phyloP scores from a whole-genome alignment of 345 rosid genomes.

The Iberis pinnata region DNA sequence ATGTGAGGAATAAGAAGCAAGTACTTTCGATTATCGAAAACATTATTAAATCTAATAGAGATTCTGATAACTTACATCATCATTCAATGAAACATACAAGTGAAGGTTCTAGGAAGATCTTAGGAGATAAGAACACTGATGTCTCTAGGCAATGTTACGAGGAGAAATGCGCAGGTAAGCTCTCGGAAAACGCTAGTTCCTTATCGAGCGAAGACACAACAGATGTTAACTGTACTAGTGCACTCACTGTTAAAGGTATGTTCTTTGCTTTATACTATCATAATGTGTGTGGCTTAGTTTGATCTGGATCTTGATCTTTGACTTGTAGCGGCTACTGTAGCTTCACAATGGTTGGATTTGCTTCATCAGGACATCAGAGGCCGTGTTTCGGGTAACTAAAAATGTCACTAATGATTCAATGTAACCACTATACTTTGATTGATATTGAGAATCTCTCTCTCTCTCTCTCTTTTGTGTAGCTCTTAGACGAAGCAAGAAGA shows the following conservation, averaged over 20 bases:
- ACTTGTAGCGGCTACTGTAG: slow-evolving; percentile 74
- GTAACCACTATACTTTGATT: background rate
- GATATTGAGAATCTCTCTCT: slow-evolving; percentile 14
- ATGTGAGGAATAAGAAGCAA: slow-evolving; percentile 86
- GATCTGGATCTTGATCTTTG: slow-evolving; percentile 19
- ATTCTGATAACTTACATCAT: slow-evolving; percentile 17
- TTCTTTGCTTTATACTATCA: background rate
- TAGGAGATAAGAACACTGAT: slow-evolving; percentile 18
- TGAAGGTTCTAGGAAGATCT: slow-evolving; percentile 16
- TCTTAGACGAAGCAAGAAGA: slow-evolving; percentile 79
- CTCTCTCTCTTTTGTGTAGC: slow-evolving; percentile 37
- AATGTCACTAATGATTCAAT: background rate
- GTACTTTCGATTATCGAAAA: slow-evolving; percentile 90
- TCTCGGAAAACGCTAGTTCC: slow-evolving; percentile 21
- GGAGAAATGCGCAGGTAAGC: slow-evolving; percentile 12
- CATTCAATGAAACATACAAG: background rate
- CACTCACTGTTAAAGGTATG: slow-evolving; percentile 32
- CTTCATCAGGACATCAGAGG: slow-evolving; percentile 86
- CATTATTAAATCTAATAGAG: slow-evolving; percentile 49
- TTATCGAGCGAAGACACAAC: slow-evolving; percentile 12
- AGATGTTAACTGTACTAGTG: slow-evolving; percentile 25
- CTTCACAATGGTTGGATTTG: slow-evolving; percentile 91
- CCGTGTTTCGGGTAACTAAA: slow-evolving; percentile 61
- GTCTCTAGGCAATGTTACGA: slow-evolving; percentile 3
- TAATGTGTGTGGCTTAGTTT: background rate